Conservation (phyloP, 148 eudicot species). For the Pouteria glomerata region DNA sequence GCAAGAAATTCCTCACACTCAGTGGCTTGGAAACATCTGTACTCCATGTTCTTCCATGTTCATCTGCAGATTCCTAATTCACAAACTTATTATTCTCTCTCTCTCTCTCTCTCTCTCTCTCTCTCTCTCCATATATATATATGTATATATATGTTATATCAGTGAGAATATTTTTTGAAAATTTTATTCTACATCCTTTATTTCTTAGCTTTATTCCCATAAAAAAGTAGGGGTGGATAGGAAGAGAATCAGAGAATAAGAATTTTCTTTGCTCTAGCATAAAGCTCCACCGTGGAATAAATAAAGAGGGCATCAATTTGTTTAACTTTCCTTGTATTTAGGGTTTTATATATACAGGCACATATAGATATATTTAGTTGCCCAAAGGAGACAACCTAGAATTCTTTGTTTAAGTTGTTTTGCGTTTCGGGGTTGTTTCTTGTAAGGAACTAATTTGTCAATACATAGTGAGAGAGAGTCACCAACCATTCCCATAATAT, state of each 20-base stretch:
- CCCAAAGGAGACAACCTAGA: neutral
- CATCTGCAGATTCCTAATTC: constrained; percentile 1
- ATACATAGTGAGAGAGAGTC: constrained; percentile 3
- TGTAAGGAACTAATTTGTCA: constrained; percentile 2
- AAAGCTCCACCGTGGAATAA: constrained; percentile 22
- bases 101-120: neutral
- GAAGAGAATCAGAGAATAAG: constrained; percentile 41
- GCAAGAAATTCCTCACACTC: constrained; percentile 8
- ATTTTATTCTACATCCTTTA: constrained; percentile 9
- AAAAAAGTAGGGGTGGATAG: constrained; percentile 22
- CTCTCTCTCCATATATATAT: too few species aligned
- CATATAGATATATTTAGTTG: neutral
- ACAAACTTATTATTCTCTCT: neutral
- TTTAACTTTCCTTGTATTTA: neutral
- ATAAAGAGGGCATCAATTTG: neutral
- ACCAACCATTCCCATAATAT: neutral
- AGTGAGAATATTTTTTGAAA: neutral
- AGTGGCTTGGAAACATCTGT: constrained; percentile 22
- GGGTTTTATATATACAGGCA: neutral
- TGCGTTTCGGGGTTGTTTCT: neutral
- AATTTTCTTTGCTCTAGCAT: constrained; percentile 21
- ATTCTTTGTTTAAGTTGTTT: neutral
- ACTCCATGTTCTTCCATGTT: constrained; percentile 26
- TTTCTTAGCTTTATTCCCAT: constrained; percentile 25
- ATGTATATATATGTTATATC: too few species aligned